Percentiles rank a stretch among this genome's conserved stretches.
These are phyloP conservation scores for Mycena latifolia DNA, from an alignment of 768 basidiomycete species.

Conservation along the genomic window DNA sequence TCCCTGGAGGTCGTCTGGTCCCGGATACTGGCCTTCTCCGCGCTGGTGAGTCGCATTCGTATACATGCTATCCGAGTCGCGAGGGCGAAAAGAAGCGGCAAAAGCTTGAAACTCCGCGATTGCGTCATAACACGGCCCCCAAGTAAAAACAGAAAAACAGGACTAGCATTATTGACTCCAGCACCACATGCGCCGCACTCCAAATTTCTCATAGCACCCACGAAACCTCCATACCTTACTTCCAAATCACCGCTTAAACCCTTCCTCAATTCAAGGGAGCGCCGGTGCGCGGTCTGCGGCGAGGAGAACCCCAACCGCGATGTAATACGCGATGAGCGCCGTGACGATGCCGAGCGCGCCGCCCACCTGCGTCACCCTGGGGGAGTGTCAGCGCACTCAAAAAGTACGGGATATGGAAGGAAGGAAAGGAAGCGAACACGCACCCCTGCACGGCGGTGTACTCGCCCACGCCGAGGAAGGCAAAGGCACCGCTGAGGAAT, in stretches of 20 bases:
- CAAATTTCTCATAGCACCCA: conserved; percentile 16
- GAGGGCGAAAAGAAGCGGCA: too few species aligned
- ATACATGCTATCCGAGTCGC: too few species aligned
- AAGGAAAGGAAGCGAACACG: conserved; percentile 22
- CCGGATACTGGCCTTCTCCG: too few species aligned
- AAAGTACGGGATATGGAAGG: conserved; percentile 18
- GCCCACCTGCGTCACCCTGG: conserved; percentile 40
- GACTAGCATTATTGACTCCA: neutral
- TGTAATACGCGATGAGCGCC: conserved; percentile 45
- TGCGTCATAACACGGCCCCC: too few species aligned
- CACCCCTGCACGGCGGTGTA: conserved; percentile 38
- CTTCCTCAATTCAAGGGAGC: conserved; percentile 39
- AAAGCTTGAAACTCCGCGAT: too few species aligned
- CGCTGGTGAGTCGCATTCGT: too few species aligned
- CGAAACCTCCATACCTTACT: conserved; percentile 6
- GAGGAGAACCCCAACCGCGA: conserved; percentile 42
- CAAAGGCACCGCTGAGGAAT: conserved; percentile 38
- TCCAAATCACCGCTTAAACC: conserved; percentile 27
- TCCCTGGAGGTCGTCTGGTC: too few species aligned
- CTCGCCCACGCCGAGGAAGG: conserved; percentile 34
- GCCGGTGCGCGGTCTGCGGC: conserved; percentile 42
- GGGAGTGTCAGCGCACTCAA: conserved; percentile 22
- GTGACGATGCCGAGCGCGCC: conserved; percentile 45
- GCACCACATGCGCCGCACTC: conserved; percentile 1
- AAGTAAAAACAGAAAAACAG: too few species aligned